A percentile compares a stretch with the other conserved stretches of the same genome.
Conservation (phyloP, 495 filamentous ascomycete genomes). For the Apiosordaria backusii region DNA sequence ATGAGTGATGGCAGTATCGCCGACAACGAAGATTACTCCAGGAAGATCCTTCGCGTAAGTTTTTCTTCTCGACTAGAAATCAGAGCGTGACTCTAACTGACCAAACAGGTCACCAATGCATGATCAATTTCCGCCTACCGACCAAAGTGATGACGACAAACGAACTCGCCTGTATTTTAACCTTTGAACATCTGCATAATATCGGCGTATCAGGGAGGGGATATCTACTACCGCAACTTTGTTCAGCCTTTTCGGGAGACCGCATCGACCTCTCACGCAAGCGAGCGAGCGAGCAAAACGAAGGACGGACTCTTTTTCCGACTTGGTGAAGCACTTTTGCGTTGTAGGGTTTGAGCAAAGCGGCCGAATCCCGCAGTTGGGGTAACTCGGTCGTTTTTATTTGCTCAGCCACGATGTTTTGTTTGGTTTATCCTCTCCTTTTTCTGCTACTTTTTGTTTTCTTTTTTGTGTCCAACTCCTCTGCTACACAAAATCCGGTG, state of each 20-base stretch:
- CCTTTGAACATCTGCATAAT: slow-evolving; percentile 45
- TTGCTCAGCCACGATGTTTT: not conserved
- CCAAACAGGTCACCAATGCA: slow-evolving; percentile 53
- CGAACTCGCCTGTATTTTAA: slow-evolving; percentile 49
- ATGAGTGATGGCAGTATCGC: slow-evolving; percentile 97
- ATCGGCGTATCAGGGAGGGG: slow-evolving; percentile 48
- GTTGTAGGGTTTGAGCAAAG: not conserved
- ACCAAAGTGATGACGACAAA: slow-evolving; percentile 44
- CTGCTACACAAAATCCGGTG: not conserved
- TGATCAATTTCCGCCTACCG: slow-evolving; percentile 29
- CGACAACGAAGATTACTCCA: slow-evolving; percentile 95
- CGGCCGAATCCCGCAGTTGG: not conserved
- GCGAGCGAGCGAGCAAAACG: not conserved
- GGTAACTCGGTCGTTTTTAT: not conserved
- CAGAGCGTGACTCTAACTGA: slow-evolving; percentile 24
- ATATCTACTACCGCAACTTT: slow-evolving; percentile 25
- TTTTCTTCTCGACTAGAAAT: not conserved
- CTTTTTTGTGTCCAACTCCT: not conserved
- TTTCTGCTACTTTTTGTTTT: not conserved
- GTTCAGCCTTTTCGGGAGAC: slow-evolving; percentile 37
- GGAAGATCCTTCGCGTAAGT: slow-evolving; percentile 87
- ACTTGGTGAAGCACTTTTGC: not conserved
- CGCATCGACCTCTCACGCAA: slow-evolving; percentile 34
- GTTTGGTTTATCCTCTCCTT: slow-evolving; percentile 1
- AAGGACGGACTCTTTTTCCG: not conserved